A percentile compares a stretch with the other conserved stretches of the same genome.
Evolutionary conservation across 1,139 yeast species (phyloP).

Genomic region (Casaregolazyma lundiana): DNA sequence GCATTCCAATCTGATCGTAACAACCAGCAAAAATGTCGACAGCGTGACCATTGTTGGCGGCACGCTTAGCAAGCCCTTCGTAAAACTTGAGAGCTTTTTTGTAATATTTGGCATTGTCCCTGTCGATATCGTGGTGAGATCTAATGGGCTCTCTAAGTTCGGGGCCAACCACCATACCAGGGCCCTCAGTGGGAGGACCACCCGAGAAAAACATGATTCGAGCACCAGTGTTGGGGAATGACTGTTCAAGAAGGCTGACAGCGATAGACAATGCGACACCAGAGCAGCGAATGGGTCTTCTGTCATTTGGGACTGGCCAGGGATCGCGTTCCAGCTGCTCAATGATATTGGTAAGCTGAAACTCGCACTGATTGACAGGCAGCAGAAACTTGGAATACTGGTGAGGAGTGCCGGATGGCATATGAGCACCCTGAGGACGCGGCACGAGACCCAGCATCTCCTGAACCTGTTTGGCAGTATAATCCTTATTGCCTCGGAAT

Average conservation of each 20-base stretch:
- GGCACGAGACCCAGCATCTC: slow-evolving; percentile 63
- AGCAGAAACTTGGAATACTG: slow-evolving; percentile 67
- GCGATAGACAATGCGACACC: slow-evolving; percentile 92
- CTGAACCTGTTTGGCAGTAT: slow-evolving; percentile 66
- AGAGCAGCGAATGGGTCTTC: slow-evolving; percentile 86
- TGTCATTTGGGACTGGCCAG: slow-evolving; percentile 87
- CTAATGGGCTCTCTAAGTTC: slow-evolving; percentile 94
- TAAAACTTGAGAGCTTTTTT: slow-evolving; percentile 87
- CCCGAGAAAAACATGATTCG: slow-evolving; percentile 87
- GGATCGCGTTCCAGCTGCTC: slow-evolving; percentile 81
- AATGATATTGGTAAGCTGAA: slow-evolving; percentile 73
- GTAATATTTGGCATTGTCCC: slow-evolving; percentile 86
- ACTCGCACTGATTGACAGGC: slow-evolving; percentile 83
- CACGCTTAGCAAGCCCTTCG: slow-evolving; percentile 70
- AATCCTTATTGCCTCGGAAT: slow-evolving; percentile 90
- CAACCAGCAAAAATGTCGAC: slow-evolving; percentile 96
- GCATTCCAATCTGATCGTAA: slow-evolving; percentile 96
- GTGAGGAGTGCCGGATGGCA: slow-evolving; percentile 24
- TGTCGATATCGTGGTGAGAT: slow-evolving; percentile 92
- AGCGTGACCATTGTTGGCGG: slow-evolving; percentile 74
- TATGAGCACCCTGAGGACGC: slow-evolving; percentile 32
- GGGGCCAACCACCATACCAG: slow-evolving; percentile 90
- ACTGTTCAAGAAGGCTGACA: slow-evolving; percentile 70
- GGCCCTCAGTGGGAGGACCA: slow-evolving; percentile 93
- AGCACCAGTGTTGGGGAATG: slow-evolving; percentile 88